phyloP scores from a whole-genome alignment of 371 early-diverging fungal genomes.

The Mucor racemosus region DNA sequence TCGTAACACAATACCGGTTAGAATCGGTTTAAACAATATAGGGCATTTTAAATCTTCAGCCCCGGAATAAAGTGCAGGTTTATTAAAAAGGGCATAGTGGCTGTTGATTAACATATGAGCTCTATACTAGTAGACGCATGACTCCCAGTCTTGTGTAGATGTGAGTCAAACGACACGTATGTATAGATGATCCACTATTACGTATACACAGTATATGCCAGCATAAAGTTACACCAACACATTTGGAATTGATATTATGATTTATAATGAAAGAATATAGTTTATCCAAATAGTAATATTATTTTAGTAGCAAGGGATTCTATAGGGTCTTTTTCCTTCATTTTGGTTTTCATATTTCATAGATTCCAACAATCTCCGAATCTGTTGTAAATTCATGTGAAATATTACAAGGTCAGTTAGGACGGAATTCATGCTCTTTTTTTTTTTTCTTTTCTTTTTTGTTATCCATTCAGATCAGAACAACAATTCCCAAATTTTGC shows the following conservation, averaged over 20 bases:
- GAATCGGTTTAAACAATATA: neutral
- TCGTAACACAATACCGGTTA: constrained; percentile 6
- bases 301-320: neutral
- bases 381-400: neutral
- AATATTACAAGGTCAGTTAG: constrained; percentile 2
- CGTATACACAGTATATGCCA: neutral
- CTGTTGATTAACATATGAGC: neutral
- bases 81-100: neutral
- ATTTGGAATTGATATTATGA: neutral
- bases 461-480: neutral
- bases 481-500: neutral
- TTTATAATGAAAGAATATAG: neutral
- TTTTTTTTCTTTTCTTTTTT: neutral
- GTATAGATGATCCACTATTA: neutral
- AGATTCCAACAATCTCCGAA: no score
- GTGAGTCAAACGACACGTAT: neutral
- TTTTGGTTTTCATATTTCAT: no score
- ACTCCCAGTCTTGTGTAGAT: neutral
- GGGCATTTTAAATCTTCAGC: neutral
- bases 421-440: neutral
- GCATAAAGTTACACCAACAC: neutral
- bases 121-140: neutral
- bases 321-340: no score
- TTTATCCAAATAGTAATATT: no score
- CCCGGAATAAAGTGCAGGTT: neutral